A percentile compares a stretch with the other conserved stretches of the same genome.
Conservation (phyloP, 1,139 yeast genomes). For the Hyphopichia wangnamkhiaoensis region DNA sequence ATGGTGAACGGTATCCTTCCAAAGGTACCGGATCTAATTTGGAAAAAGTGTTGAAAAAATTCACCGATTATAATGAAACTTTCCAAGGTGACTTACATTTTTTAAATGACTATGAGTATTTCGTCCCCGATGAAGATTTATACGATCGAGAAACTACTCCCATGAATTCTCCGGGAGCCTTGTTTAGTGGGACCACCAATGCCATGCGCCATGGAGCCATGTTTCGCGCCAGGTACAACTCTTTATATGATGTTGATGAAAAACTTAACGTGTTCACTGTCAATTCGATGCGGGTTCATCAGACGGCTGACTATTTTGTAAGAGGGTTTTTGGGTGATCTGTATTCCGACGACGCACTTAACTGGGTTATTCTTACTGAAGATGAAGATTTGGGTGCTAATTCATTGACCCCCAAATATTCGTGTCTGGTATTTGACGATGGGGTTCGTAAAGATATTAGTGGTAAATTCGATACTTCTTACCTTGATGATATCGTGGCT, state of each 20-base stretch:
- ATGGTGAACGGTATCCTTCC: constrained; percentile 40
- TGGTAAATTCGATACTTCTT: constrained; percentile 18
- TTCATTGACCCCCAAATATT: constrained; percentile 20
- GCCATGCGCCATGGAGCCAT: constrained; percentile 17
- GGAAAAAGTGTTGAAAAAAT: constrained; percentile 19
- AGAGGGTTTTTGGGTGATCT: constrained; percentile 18
- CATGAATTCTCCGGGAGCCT: constrained; percentile 20
- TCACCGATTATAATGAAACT: constrained; percentile 18
- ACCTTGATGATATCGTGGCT: constrained; percentile 30
- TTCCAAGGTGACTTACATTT: constrained; percentile 25
- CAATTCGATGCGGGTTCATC: constrained; percentile 16
- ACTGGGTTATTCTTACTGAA: constrained; percentile 12
- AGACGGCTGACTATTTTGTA: constrained; percentile 18
- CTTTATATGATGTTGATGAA: constrained; percentile 10
- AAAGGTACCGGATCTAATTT: constrained; percentile 21
- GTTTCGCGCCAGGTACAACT: constrained; percentile 16
- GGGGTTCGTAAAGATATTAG: constrained; percentile 16
- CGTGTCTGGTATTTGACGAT: constrained; percentile 27
- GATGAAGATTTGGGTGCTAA: constrained; percentile 14
- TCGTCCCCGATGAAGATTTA: constrained; percentile 20
- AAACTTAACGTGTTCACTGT: constrained; percentile 18
- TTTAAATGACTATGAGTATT: constrained; percentile 27
- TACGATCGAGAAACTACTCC: constrained; percentile 32
- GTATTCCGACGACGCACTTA: constrained; percentile 7
- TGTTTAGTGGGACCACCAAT: constrained; percentile 22